Evolutionary conservation across 2,329 filamentous ascomycete genomes (phyloP), one percentile per base, ranked within the genome.

Genomic region (Exophiala alcalophila): DNA sequence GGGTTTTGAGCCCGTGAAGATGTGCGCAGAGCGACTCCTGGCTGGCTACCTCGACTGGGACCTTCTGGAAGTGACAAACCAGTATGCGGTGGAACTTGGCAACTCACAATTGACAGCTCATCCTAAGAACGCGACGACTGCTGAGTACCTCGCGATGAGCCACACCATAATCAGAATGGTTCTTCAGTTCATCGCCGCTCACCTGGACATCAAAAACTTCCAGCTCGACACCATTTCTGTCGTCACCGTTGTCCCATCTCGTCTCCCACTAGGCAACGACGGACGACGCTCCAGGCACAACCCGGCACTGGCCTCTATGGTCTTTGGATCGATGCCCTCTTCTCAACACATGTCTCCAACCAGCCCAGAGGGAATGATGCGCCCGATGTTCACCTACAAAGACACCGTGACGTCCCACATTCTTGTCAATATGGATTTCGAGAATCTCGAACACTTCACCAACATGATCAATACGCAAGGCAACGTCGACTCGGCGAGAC

Each of bases 291-390:
- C 47, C 4, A 44, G 40, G 25, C 42, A 45, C 35, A 57, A 57
- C 36, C 54, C 54, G 16, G 50, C 47, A 12, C 40, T 57, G 30
- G 44, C 52, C 21, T 41, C 50, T 7, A 55, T 57, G 54, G 54
- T 57, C 7, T 57, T 57, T 51, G 54, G 54, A 10, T 57, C 54
- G 10, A 50, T 56, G 47, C 50, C 52, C 18, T 52, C 54, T 8
- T 50, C 52, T 4, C 30, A 28, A 6, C 40, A 44, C 27, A 35
- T 48, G 29, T 50, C 52, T 11, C 43, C 49, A 14, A 33, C 40
- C 11, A 43, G 39, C 9, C 46, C 46, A 18, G 43, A 43, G 12
- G 39, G 42, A 7, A 45, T 50, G 24, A 20, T 43, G 12, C 18
- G 32, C n/a, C 35, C 44, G 5, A 26, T 24, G 2, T 16, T 18